Percentiles rank a stretch among this genome's conserved stretches.
These are phyloP conservation scores for Verruconis gallopava DNA, from an alignment of 2,329 filamentous ascomycete species.

Conservation along the genomic window DNA sequence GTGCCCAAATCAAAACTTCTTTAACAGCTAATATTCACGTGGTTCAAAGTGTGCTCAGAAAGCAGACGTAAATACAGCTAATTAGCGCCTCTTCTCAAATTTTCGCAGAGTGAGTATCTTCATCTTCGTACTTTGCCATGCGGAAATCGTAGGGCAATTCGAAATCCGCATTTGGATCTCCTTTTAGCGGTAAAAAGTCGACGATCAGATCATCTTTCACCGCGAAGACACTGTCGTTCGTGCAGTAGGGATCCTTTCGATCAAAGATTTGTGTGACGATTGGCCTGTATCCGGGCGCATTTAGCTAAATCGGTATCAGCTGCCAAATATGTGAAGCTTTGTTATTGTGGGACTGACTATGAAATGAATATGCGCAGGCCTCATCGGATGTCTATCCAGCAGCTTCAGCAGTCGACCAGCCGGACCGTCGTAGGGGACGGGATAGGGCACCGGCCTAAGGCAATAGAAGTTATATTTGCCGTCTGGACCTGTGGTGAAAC, in stretches of 20 bases:
- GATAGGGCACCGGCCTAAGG: slow-evolving; percentile 34
- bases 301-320: slow-evolving; percentile 27
- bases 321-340: too few species aligned
- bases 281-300: slow-evolving; percentile 47
- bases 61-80: too few species aligned
- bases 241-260: slow-evolving; percentile 48
- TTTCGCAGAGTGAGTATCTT: slow-evolving; percentile 6
- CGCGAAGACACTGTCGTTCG: slow-evolving; percentile 45
- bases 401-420: slow-evolving; percentile 44
- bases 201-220: slow-evolving; percentile 47
- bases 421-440: slow-evolving; percentile 44
- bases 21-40: too few species aligned
- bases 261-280: slow-evolving; percentile 73
- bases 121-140: slow-evolving; percentile 17
- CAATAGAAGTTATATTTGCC: slow-evolving; percentile 45
- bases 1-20: too few species aligned
- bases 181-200: slow-evolving; percentile 40
- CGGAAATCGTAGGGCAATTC: slow-evolving; percentile 24
- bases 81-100: too few species aligned
- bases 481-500: slow-evolving; percentile 52
- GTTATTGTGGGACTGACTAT: slow-evolving; percentile 41
- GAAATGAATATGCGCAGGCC: slow-evolving; percentile 52
- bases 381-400: slow-evolving; percentile 47
- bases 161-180: slow-evolving; percentile 38
- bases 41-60: too few species aligned